Evolutionary conservation across 2,329 filamentous ascomycete species (phyloP), one percentile per base, ranked within the genome.

Genomic region (Alternaria brassicae): DNA sequence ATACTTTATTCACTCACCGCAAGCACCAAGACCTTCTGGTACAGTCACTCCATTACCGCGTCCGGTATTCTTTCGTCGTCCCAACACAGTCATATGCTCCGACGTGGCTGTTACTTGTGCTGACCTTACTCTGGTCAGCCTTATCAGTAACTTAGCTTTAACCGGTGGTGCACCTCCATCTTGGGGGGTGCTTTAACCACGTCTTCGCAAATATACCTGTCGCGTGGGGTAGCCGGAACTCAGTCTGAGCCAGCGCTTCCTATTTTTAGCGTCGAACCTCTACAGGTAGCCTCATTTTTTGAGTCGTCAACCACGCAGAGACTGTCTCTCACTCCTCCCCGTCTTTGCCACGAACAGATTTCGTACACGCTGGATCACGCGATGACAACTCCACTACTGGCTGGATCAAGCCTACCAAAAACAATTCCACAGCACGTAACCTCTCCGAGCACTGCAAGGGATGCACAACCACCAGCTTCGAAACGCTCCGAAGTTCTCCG

Each of bases 141-240:
- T 37, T 21, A 23, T 12, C 15, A 44, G 13, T 34, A 27, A 42
- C 21, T 17, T 32, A 17, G 15, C 40, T 34, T 15, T 27, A 25
- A 42, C 23, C 41, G 9, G 25, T 34, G 10, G 23, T 41, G 41
- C 48, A 47, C 42, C 47, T 53, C 65, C 12, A 41, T 37, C 27
- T 7, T 13, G 66, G 72, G 72, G 61, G 71, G 70, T 70, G 67
- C 63, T 66, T 42, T 52, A 51, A 80, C 66, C 27, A 82, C 80
- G 80, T 81, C 81, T 78, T 82, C 80, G 45, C 78, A 82, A 59
- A 82, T 83, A 34, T 72, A 81, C 54, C 74, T 83, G 49, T 83
- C 81, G 23, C 69, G 80, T 53, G 80, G 77, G 53, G 79, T 82
- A 59, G 80, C 81, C 40, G 74, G 69, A 28, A 72, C 76, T 30